Evolutionary conservation across 1,284 basidiomycete species (phyloP).

Genomic region (Tausonia pullulans): DNA sequence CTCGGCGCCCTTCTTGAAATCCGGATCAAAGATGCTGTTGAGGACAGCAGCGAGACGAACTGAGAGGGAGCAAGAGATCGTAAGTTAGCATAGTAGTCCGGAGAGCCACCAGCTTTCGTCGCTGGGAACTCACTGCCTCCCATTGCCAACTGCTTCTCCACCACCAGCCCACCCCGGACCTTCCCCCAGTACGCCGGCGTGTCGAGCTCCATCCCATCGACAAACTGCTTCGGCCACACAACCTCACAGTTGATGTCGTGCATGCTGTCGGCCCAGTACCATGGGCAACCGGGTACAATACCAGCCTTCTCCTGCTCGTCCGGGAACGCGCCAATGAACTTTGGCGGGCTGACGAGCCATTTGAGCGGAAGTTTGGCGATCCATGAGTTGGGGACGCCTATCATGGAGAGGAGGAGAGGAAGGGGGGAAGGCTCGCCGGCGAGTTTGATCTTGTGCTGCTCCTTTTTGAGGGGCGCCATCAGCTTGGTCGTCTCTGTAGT

Average conservation of each 20-base stretch:
- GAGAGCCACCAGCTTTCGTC: too few relatives aligned
- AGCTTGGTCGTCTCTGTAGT: too few relatives aligned
- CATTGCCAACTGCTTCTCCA: slow-evolving; percentile 71
- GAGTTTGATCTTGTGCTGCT: too few relatives aligned
- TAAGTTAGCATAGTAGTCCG: not conserved
- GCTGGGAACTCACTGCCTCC: slow-evolving; percentile 56
- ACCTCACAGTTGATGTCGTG: slow-evolving; percentile 55
- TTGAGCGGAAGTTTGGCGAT: too few relatives aligned
- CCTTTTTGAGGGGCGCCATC: too few relatives aligned
- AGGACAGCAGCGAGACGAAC: slow-evolving; percentile 14
- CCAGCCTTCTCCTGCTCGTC: slow-evolving; percentile 6
- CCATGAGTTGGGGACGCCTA: too few relatives aligned
- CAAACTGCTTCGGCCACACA: slow-evolving; percentile 54
- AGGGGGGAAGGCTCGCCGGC: too few relatives aligned
- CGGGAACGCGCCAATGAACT: not conserved
- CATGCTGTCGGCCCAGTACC: slow-evolving; percentile 26
- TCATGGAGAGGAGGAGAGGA: too few relatives aligned
- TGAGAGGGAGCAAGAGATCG: not conserved
- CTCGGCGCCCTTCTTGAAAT: not conserved
- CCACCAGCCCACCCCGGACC: slow-evolving; percentile 52
- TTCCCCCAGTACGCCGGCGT: slow-evolving; percentile 65
- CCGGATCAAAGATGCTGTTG: slow-evolving; percentile 9
- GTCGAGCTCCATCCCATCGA: slow-evolving; percentile 57
- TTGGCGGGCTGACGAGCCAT: too few relatives aligned
- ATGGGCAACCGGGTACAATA: slow-evolving; percentile 56